phyloP scores from a whole-genome alignment of 2,329 filamentous ascomycete genomes.

The Parasarocladium wereldwijsianum region DNA sequence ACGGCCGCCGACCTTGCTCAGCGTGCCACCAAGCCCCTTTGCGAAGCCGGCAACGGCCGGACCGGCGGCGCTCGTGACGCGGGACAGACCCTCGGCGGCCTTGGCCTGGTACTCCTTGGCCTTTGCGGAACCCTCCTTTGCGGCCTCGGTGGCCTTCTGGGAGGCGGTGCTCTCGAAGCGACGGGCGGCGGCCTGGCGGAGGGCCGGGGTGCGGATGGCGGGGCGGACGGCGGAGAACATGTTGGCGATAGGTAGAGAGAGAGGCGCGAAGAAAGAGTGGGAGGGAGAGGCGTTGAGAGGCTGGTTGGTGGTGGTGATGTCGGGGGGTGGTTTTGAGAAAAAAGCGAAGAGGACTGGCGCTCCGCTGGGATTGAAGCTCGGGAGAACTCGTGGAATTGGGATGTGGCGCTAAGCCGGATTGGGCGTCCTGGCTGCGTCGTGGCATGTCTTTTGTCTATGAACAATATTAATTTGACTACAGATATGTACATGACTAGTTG shows the following conservation, averaged over 20 bases:
- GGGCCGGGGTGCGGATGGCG: constrained; percentile 28
- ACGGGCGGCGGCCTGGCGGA: constrained; percentile 30
- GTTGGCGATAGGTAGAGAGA: constrained; percentile 7
- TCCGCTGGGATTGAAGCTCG: constrained; percentile 1
- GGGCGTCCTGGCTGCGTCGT: constrained; percentile 10
- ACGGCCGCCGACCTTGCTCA: constrained; percentile 68
- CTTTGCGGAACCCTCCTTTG: constrained; percentile 24
- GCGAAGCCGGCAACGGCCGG: constrained; percentile 62
- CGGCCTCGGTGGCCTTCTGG: constrained; percentile 28
- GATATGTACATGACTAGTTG: too few relatives aligned
- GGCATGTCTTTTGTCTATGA: constrained; percentile 2
- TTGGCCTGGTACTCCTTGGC: constrained; percentile 39
- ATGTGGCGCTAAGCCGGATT: neutral
- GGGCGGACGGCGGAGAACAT: constrained; percentile 24
- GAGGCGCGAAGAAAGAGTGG: neutral
- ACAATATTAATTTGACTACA: too few relatives aligned
- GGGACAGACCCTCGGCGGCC: constrained; percentile 70
- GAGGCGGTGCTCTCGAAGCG: constrained; percentile 47
- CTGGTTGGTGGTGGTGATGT: constrained; percentile 3
- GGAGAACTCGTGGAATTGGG: constrained; percentile 4
- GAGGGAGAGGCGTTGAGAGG: constrained; percentile 1
- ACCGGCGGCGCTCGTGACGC: constrained; percentile 67
- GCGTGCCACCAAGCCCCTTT: constrained; percentile 46
- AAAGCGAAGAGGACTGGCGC: constrained; percentile 3
- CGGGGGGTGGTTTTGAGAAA: constrained; percentile 3